Percentiles rank a stretch among this genome's conserved stretches.
These are phyloP conservation scores for Dillenia turbinata DNA, from an alignment of 164 flowering plant genomes.

Conservation along the genomic window DNA sequence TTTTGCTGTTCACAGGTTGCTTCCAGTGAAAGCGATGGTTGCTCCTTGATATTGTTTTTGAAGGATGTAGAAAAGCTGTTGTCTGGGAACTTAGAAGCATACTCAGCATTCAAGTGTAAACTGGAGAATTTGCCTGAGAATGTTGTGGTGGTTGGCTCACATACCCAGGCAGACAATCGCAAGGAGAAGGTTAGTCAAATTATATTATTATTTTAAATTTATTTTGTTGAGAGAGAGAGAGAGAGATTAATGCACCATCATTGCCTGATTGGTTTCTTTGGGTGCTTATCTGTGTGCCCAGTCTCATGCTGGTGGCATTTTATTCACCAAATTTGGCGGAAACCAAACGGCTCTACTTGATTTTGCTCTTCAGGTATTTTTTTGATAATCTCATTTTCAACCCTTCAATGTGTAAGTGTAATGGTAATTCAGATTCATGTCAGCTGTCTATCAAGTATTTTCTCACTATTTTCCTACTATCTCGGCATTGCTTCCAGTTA, in stretches of 20 bases:
- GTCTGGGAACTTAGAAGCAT: conserved; percentile 49
- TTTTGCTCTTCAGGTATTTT: conserved; percentile 57
- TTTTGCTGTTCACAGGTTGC: conserved; percentile 41
- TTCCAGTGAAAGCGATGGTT: conserved; percentile 47
- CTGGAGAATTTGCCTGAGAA: conserved; percentile 70
- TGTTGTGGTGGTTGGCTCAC: conserved; percentile 75
- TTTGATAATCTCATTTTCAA: too few relatives aligned
- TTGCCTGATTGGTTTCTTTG: too few relatives aligned
- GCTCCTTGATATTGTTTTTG: conserved; percentile 56
- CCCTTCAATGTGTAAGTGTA: too few relatives aligned
- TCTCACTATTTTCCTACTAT: too few relatives aligned
- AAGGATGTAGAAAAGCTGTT: conserved; percentile 84
- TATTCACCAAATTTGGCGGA: conserved; percentile 63
- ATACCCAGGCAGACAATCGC: conserved; percentile 65
- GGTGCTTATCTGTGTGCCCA: conserved; percentile 9
- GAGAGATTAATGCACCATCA: too few relatives aligned
- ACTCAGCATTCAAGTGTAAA: conserved; percentile 43
- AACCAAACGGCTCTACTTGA: conserved; percentile 67
- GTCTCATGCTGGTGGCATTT: conserved; percentile 63
- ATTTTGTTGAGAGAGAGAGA: too few relatives aligned
- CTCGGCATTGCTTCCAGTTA: too few relatives aligned
- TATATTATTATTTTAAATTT: too few relatives aligned
- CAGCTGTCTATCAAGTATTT: too few relatives aligned
- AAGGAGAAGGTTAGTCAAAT: conserved; percentile 68
- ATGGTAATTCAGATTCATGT: too few relatives aligned